Evolutionary conservation across 768 basidiomycete genomes (phyloP).

Genomic region (Russula sp.): DNA sequence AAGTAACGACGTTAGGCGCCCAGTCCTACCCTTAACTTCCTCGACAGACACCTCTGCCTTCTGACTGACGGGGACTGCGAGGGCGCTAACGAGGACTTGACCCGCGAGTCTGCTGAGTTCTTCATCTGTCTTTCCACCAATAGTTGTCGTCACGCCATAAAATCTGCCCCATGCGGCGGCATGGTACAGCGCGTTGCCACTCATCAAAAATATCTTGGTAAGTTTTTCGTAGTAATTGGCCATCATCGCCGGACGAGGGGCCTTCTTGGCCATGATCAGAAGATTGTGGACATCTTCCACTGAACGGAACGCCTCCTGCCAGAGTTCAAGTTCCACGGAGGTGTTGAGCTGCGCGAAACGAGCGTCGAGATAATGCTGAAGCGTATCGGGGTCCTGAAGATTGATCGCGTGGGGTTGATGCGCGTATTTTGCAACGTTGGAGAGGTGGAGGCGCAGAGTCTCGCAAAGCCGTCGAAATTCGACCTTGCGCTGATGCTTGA

Average conservation of each 20-base stretch:
- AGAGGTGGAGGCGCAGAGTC: conserved; percentile 87
- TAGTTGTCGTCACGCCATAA: conserved; percentile 60
- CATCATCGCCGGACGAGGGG: conserved; percentile 93
- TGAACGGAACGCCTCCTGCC: conserved; percentile 98
- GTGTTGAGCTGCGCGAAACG: conserved; percentile 95
- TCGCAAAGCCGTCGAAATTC: conserved; percentile 97
- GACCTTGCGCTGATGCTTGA: conserved; percentile 88
- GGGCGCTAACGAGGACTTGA: conserved; percentile 85
- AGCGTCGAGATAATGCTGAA: conserved; percentile 93
- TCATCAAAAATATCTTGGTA: conserved; percentile 93
- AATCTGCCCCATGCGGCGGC: conserved; percentile 94
- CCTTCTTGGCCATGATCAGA: conserved; percentile 87
- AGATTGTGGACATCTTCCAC: conserved; percentile 98
- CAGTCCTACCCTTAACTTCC: conserved; percentile 56
- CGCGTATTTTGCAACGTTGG: conserved; percentile 92
- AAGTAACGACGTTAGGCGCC: conserved; percentile 77
- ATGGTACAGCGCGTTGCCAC: conserved; percentile 90
- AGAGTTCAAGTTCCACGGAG: conserved; percentile 95
- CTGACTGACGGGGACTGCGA: conserved; percentile 85
- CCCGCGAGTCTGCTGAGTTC: conserved; percentile 77
- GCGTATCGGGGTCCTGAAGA: conserved; percentile 88
- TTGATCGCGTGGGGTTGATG: conserved; percentile 94
- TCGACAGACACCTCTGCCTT: conserved; percentile 42
- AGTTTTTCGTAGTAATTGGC: conserved; percentile 98
- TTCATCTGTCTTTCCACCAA: conserved; percentile 69